phyloP scores from a whole-genome alignment of 176 grass and related monocot species.

The Phoenix dactylifera region DNA sequence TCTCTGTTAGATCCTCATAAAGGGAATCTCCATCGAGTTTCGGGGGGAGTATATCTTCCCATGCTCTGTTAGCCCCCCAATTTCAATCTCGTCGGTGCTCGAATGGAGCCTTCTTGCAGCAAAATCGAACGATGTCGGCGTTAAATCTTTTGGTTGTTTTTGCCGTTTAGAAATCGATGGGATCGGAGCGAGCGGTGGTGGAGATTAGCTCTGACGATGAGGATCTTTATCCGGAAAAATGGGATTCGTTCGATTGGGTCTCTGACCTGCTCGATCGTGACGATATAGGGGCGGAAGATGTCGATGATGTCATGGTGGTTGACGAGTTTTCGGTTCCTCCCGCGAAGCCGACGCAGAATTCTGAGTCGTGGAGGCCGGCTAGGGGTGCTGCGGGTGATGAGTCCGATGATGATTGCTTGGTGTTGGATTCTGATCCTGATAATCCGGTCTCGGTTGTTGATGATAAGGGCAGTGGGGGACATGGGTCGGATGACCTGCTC shows the following conservation, averaged over 20 bases:
- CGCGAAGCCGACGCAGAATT: neutral
- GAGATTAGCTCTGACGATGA: constrained; percentile 9
- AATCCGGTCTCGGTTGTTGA: neutral
- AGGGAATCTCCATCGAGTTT: too few relatives aligned
- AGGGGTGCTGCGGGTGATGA: neutral
- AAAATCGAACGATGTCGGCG: too few relatives aligned
- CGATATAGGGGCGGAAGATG: neutral
- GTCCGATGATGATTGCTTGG: constrained; percentile 3
- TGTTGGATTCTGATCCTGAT: constrained; percentile 10
- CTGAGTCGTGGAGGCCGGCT: neutral
- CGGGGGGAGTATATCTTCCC: too few relatives aligned
- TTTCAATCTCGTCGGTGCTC: too few relatives aligned
- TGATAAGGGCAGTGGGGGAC: neutral
- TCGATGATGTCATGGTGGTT: neutral
- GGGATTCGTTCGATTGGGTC: neutral
- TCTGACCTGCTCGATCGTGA: neutral
- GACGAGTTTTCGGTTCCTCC: neutral
- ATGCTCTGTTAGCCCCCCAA: too few relatives aligned
- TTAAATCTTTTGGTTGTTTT: too few relatives aligned
- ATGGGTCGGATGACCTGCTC: constrained; percentile 3
- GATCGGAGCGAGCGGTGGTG: neutral
- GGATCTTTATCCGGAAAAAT: neutral
- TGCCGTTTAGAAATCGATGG: too few relatives aligned
- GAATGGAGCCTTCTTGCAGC: too few relatives aligned
- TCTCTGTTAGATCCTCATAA: too few relatives aligned